Percentiles rank a stretch among this genome's conserved stretches.
Evolutionary conservation across 1,284 basidiomycete genomes (phyloP).

Genomic region (Inonotus obliquus): DNA sequence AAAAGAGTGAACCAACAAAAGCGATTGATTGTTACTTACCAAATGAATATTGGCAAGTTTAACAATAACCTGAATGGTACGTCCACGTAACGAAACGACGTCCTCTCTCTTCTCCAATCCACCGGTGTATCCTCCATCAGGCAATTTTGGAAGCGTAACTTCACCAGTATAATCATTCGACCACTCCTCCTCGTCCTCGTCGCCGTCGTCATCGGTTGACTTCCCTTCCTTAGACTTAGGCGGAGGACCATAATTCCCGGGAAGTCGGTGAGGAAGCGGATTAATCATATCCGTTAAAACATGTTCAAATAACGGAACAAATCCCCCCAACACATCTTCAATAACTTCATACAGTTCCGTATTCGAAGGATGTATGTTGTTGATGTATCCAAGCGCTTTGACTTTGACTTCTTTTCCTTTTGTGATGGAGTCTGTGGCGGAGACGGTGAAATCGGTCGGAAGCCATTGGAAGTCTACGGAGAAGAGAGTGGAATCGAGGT

Average conservation of each 20-base stretch:
- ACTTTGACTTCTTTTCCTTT: slow-evolving; percentile 18
- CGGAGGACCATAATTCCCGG: slow-evolving; percentile 36
- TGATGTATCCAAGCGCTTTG: slow-evolving; percentile 39
- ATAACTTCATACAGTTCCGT: slow-evolving; percentile 8
- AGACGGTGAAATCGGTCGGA: slow-evolving; percentile 31
- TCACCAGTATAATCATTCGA: slow-evolving; percentile 28
- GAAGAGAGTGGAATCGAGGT: not conserved
- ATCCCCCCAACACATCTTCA: slow-evolving; percentile 30
- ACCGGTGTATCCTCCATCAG: slow-evolving; percentile 37
- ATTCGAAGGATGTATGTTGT: slow-evolving; percentile 42
- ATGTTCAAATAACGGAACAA: slow-evolving; percentile 48
- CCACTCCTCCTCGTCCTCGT: slow-evolving; percentile 32
- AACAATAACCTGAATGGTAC: slow-evolving; percentile 42
- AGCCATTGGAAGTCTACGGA: slow-evolving; percentile 34
- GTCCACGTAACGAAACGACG: slow-evolving; percentile 32
- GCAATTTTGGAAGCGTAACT: slow-evolving; percentile 41
- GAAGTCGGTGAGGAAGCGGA: slow-evolving; percentile 37
- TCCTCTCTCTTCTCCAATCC: slow-evolving; percentile 36
- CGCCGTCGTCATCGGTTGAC: slow-evolving; percentile 33
- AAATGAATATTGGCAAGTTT: slow-evolving; percentile 39
- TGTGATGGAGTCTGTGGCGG: too few species aligned
- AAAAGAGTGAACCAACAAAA: too few species aligned
- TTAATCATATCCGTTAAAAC: slow-evolving; percentile 50
- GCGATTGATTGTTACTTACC: slow-evolving; percentile 29
- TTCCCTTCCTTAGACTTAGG: slow-evolving; percentile 33